Base-by-base conservation (phyloP, 768 basidiomycete species). In the Rhodotorula graminis region DNA sequence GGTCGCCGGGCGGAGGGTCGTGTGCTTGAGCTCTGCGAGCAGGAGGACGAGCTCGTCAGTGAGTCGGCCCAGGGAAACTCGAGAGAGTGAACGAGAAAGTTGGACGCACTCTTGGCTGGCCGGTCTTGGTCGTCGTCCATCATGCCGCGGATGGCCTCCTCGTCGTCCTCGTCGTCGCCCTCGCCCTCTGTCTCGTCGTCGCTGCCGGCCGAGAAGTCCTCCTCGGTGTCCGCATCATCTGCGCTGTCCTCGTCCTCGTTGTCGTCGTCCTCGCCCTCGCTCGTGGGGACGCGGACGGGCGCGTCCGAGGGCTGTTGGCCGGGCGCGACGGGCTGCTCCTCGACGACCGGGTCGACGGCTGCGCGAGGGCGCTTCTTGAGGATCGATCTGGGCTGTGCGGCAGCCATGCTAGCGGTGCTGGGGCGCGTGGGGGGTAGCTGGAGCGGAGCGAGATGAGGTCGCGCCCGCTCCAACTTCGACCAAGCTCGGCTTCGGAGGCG, bases 21-120 rank as follows among this genome's bases (percentile, higher is more conserved):
- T 76, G 64, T 76, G 71, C 60, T 76, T 76, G 25, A 76, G 64
- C 62, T 76, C 74, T 76, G 63, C n/a, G 25, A 1, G n/a, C 29
- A 10, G 0, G 49, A 40, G 29, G 40, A 47, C 0, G 3, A n/a
- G 23, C 31, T 31, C 27, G 40, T 46, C 44, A 46, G 29, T 6
- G 37, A 19, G 50, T 19, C 19, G 25, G 21, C 5, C n/a, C 2
- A n/a, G 25, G 12, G 37, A 6, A 1, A 4, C 4, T 23, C 3
- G 53, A 46, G 53, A 11, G 11, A 7, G 10, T 57, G 29, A 55
- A 29, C 14, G 6, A 57, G 56, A 3, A 33, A 8, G 3, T 23
- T 3, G 15, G 10, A 66, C 74, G 55, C 69, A 76, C 74, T 76
- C 68, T 76, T 76, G 25, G 53, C 68, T 37, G 71, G 71, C 37